Percentiles rank a stretch among this genome's conserved stretches.
phyloP scores from a whole-genome alignment of 345 rosid genomes.

The Eutrema heterophyllum region DNA sequence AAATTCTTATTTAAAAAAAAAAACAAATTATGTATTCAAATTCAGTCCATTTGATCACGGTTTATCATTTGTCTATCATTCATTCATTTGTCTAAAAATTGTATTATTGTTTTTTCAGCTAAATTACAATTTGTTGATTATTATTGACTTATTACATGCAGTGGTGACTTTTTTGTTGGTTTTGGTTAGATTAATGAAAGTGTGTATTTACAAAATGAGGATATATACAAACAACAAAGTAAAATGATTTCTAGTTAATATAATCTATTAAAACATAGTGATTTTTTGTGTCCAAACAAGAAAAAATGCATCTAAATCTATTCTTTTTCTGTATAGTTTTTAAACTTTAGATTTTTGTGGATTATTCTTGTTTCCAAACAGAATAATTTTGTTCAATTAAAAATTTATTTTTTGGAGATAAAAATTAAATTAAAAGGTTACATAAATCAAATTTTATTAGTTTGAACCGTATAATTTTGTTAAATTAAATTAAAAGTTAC shows the following conservation, averaged over 20 bases:
- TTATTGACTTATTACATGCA: neutral
- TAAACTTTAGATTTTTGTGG: too few relatives aligned
- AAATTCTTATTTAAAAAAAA: neutral
- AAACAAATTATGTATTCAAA: neutral
- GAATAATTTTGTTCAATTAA: too few relatives aligned
- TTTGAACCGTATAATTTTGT: too few relatives aligned
- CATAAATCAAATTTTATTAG: too few relatives aligned
- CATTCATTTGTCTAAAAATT: neutral
- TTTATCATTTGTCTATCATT: neutral
- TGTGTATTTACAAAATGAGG: neutral
- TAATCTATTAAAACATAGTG: too few relatives aligned
- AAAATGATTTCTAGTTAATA: conserved; percentile 10
- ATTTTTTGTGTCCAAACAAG: too few relatives aligned
- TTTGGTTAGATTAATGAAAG: conserved; percentile 1
- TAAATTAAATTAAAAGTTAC: too few relatives aligned
- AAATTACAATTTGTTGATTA: neutral
- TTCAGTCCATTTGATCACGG: neutral
- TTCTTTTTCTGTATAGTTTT: too few relatives aligned
- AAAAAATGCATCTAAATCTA: too few relatives aligned
- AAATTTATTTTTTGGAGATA: too few relatives aligned
- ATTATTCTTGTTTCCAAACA: too few relatives aligned
- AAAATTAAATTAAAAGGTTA: too few relatives aligned
- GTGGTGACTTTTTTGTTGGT: neutral
- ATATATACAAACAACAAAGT: neutral
- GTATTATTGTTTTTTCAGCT: neutral